These are phyloP conservation scores for Hypoxylon trugodes DNA, from an alignment of 495 filamentous ascomycete genomes.

Conservation along the genomic window DNA sequence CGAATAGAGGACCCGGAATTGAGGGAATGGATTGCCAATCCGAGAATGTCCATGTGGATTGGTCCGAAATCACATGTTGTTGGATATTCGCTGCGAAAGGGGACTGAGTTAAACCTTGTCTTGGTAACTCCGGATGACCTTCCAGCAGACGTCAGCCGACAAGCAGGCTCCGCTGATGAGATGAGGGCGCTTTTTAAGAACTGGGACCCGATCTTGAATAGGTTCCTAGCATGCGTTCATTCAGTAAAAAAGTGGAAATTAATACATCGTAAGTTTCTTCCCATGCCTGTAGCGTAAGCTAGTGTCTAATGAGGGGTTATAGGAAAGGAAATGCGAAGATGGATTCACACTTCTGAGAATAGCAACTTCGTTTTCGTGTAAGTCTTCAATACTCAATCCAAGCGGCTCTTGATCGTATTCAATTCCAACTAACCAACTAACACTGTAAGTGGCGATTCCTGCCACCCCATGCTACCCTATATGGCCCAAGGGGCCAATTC, in stretches of 20 bases:
- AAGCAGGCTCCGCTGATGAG: conserved; percentile 52
- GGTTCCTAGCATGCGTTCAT: conserved; percentile 33
- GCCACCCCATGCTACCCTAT: conserved; percentile 67
- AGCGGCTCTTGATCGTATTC: background rate
- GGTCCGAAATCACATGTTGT: conserved; percentile 65
- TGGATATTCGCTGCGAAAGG: conserved; percentile 60
- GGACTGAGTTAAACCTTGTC: conserved; percentile 63
- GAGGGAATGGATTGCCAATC: conserved; percentile 54
- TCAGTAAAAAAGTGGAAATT: conserved; percentile 49
- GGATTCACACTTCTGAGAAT: conserved; percentile 31
- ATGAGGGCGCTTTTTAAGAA: conserved; percentile 53
- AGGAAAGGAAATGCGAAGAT: conserved; percentile 43
- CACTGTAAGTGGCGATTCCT: conserved; percentile 56
- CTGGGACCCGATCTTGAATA: conserved; percentile 57
- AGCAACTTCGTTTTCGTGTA: conserved; percentile 42
- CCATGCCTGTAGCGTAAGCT: background rate
- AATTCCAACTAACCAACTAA: background rate
- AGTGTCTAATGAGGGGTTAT: conserved; percentile 7
- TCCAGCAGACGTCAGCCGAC: conserved; percentile 48
- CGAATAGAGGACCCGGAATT: conserved; percentile 56
- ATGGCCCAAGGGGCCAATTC: conserved; percentile 59
- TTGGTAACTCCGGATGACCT: conserved; percentile 57
- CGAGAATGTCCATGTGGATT: conserved; percentile 71
- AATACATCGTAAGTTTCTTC: conserved; percentile 43
- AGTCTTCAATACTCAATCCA: conserved; percentile 3